Conservation (phyloP, 2,329 filamentous ascomycete species). For the Paraconiothyrium brasiliense region DNA sequence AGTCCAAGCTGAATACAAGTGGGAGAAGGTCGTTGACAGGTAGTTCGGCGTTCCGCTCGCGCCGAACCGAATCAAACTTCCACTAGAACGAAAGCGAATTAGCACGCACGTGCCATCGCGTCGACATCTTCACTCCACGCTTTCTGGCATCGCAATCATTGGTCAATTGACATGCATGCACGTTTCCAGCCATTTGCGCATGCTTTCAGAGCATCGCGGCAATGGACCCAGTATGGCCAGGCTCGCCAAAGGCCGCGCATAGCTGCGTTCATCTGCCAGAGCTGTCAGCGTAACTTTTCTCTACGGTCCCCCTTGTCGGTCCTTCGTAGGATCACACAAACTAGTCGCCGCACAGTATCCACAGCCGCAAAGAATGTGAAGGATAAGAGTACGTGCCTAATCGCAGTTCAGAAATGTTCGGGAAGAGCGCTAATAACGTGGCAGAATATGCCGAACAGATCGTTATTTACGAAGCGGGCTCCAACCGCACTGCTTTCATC, state of each 20-base stretch:
- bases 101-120: slow-evolving; percentile 8
- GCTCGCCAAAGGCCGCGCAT: slow-evolving; percentile 19
- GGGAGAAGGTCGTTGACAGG: background rate
- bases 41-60: background rate
- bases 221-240: slow-evolving; percentile 15
- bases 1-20: background rate
- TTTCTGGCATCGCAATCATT: slow-evolving; percentile 9
- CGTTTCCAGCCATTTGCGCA: slow-evolving; percentile 32
- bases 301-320: slow-evolving; percentile 26
- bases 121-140: slow-evolving; percentile 20
- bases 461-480: slow-evolving; percentile 50
- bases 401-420: background rate
- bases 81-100: background rate
- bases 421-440: slow-evolving; percentile 6
- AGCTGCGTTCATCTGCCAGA: slow-evolving; percentile 35
- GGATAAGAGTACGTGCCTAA: slow-evolving; percentile 31
- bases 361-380: slow-evolving; percentile 32
- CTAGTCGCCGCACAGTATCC: slow-evolving; percentile 20
- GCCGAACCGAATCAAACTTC: background rate
- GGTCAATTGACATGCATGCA: slow-evolving; percentile 37
- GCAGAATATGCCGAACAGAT: slow-evolving; percentile 39
- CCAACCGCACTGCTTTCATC: slow-evolving; percentile 47
- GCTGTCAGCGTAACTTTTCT: slow-evolving; percentile 44
- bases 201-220: slow-evolving; percentile 29
- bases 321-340: slow-evolving; percentile 28